Base-by-base conservation (phyloP, 331 rosid genomes). In the Rosa hybrid region DNA sequence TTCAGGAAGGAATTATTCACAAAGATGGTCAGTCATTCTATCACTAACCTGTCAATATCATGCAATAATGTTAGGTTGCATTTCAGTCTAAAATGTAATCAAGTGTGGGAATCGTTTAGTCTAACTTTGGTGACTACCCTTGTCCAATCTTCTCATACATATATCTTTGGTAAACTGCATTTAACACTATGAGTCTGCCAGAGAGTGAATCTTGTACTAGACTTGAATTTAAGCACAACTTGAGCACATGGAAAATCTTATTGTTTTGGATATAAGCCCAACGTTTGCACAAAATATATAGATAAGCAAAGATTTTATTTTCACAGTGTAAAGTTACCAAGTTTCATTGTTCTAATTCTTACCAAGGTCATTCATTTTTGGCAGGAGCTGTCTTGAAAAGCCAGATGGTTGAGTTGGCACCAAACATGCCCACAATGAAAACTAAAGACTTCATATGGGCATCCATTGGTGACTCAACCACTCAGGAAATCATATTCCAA, bases 381-480 rank as follows among this genome's bases (percentile, higher is more conserved):
- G 20, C 77, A 83, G 77, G 86, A 54, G 59, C 72, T 21, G 17
- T 71, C 16, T 18, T 76, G 4, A 41, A 80, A 25, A 73, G 76
- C 23, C 79, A 83, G 71, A 79, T 41, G 5, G 68, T 85, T 82
- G 83, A 85, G 20, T 83, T 88, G 49, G 78, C 87, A 38, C 75
- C 86, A 39, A 71, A 79, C 78, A 85, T 89, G 89, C 90, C 91
- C 7, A 46, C 78, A 14, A 27, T 84, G 78, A 84, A 81, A 51
- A 79, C 83, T 38, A 48, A 63, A 81, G 75, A 79, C 51, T 83
- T 89, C n/a, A 81, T 81, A 0, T 90, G 92, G 94, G 51, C 50
- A 68, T 49, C 80, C 6, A 7, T 82, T 21, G 91, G 90, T n/a
- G 83, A 86, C 79, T 14, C 21, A 65, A 48, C 73, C 12, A n/a